Evolutionary conservation across 2,329 filamentous ascomycete genomes (phyloP), one percentile per base, ranked within the genome.

Genomic region (Diplodia seriata): DNA sequence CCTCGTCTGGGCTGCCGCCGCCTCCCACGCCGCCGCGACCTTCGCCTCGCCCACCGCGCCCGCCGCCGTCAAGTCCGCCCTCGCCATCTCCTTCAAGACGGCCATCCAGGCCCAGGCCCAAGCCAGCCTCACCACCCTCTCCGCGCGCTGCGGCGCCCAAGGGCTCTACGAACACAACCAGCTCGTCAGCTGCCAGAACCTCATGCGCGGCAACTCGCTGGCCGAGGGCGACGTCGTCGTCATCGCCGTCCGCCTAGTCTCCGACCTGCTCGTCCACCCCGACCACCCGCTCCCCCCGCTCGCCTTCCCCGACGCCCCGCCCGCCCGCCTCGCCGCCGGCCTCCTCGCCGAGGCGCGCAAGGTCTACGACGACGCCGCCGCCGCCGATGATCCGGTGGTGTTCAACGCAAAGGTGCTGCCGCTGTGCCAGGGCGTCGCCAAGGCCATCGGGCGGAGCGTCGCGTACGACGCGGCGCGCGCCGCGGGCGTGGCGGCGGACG

Each of bases 181-280:
- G 9, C 26, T 64, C 36, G 29, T 54, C 47, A 12, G n/a, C 33
- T 38, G 31, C 31, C 61, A 64, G 26, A 33, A 26, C 40, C 57
- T 61, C 57, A 61, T 61, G 57, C 57, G 57, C 40, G 57, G 57
- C 40, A 61, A 61, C 40, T 61, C 57, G 7, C 26, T 61, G 40
- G 57, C 57, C 57, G 57, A 61, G 23, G 57, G 57, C 40, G 57
- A 61, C 14, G 9, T 33, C 57, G 40, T 61, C 26, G 57, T 61
- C 40, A 36, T 61, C 57, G 38, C 36, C 26, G 20, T 50, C 36
- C 57, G 40, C 20, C 38, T 33, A 23, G 18, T 20, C 40, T 20
- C 57, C 3, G 40, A 61, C 9, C 57, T 61, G 2, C 40, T 61
- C 18, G 14, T 29, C 7, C 29, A 47, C 43, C 8, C 1, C 9